Evolutionary conservation across 495 filamentous ascomycete genomes (phyloP), one percentile per base, ranked within the genome.

Genomic region (Neurospora sp.): DNA sequence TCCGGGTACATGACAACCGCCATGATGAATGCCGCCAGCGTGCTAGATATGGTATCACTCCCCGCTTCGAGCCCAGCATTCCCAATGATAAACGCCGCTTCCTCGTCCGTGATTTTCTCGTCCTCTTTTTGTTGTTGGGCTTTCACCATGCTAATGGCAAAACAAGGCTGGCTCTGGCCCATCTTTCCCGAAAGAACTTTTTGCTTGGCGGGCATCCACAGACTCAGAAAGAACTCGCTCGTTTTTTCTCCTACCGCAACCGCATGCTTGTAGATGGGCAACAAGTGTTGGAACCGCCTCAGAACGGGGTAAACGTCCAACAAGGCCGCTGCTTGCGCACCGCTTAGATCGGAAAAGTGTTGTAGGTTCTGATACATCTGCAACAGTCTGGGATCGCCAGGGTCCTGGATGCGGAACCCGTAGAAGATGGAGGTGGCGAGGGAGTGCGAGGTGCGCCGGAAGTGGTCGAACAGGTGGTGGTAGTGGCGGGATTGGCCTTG

Each of bases 21-120:
- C n/a, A 86, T 82, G 27, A 89, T 80, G 39, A 86, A 86, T 22
- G 81, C 84, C 75, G 81, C 82, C 39, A 89, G 76, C 37, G 72
- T 76, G 14, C 44, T 42, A 5, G 80, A 73, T 3, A 73, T 73
- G 71, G 86, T 88, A 70, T 89, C 87, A 7, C 84, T 82, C 8
- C 85, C 87, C 0, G 82, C 87, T n/a, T 82, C 78, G 44, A 86
- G 85, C 0, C 88, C 46, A 0, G 80, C 61, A 39, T 20, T 78
- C 8, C 77, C 81, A 10, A 81, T 82, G 0, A 77, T 70, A 44
- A 76, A 79, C 0, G 72, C 73, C 9, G 80, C 80, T 8, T 73
- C 40, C 31, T 71, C 69, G 70, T 82, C 78, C 12, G 71, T 70
- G 59, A 75, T 76, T 59, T n/a, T 68, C 37, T 74, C 38, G 27